Evolutionary conservation across 805 yeast species (phyloP), one percentile per base, ranked within the genome.

Genomic region (Saccharomycopsis fermentans): DNA sequence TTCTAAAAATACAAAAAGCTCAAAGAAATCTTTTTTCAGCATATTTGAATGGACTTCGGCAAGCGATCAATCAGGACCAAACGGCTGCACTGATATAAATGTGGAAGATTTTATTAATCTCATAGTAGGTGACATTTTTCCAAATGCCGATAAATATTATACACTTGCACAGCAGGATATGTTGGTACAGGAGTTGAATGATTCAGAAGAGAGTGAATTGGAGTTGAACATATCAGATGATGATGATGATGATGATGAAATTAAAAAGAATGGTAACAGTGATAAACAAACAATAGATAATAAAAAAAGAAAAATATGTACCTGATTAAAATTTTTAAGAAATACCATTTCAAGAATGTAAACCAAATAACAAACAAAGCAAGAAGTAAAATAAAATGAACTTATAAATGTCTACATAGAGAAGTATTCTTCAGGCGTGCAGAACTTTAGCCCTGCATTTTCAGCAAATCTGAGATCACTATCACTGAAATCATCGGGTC

Each of bases 21-120:
- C 74, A 78, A 65, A 73, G 74, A 58, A 84, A 66, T 83, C 92
- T 14, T 86, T 92, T 66, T 91, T 92, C 70, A 85, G 90, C 5
- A 91, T 91, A 84, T 91, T 90, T 68, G 74, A 75, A 54, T 90
- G 95, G 91, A 86, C 94, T 0, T 96, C 96, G 0, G 69, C 72
- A 37, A 84, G 83, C 63, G 86, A 89, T 21, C 29, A 43, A 9
- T 8, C 36, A 2, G 53, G 35, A 40, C 16, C 35, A 26, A 77
- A 21, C 83, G 82, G 50, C 84, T 85, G 69, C 82, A 78, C 64
- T 73, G 74, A 57, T 19, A 4, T 61, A 1, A 57, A 55, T 11
- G 59, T 96, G 26, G 92, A 84, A 61, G 90, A 84, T 11, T 75
- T 91, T 57, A 88, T 96, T 0, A 74, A 82, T 55, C 71, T 87